Conservation (phyloP, 495 filamentous ascomycete genomes). For the Usnea hakonensis region DNA sequence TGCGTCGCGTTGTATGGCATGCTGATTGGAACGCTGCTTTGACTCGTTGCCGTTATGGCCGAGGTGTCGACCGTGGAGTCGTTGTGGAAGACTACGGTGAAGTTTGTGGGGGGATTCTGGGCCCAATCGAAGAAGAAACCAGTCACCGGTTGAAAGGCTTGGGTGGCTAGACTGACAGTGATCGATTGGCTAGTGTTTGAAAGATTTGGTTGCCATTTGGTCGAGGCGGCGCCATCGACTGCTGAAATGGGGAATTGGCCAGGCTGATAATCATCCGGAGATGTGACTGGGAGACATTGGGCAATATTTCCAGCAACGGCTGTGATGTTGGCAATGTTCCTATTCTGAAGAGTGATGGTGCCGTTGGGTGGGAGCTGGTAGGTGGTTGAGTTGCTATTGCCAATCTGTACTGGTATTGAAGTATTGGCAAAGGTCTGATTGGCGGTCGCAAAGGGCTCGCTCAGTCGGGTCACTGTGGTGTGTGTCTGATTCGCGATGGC, state of each 20-base stretch:
- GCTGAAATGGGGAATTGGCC: slow-evolving; percentile 68
- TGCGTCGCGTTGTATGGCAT: slow-evolving; percentile 32
- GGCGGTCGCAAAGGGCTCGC: slow-evolving; percentile 35
- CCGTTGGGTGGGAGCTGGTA: slow-evolving; percentile 45
- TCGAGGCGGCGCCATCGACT: slow-evolving; percentile 62
- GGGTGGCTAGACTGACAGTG: slow-evolving; percentile 43
- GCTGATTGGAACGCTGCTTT: slow-evolving; percentile 32
- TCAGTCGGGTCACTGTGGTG: slow-evolving; percentile 50
- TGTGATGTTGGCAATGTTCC: slow-evolving; percentile 38
- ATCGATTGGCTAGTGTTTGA: slow-evolving; percentile 40
- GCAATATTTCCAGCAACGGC: slow-evolving; percentile 54
- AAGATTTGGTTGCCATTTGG: slow-evolving; percentile 60
- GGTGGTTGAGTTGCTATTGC: slow-evolving; percentile 31
- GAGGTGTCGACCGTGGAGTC: slow-evolving; percentile 25
- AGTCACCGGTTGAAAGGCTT: slow-evolving; percentile 37
- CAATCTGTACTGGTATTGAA: slow-evolving; percentile 46
- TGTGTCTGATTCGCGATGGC: slow-evolving; percentile 58
- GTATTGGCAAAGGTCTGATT: slow-evolving; percentile 40
- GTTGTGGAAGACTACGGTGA: slow-evolving; percentile 50
- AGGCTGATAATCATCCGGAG: slow-evolving; percentile 42
- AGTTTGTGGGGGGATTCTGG: slow-evolving; percentile 48
- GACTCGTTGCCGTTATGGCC: slow-evolving; percentile 7
- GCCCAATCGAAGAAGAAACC: slow-evolving; percentile 64
- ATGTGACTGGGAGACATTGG: slow-evolving; percentile 55
- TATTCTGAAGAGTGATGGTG: slow-evolving; percentile 52